These are phyloP conservation scores for Antrodiella citrinella DNA, from an alignment of 768 basidiomycete genomes.

Conservation along the genomic window DNA sequence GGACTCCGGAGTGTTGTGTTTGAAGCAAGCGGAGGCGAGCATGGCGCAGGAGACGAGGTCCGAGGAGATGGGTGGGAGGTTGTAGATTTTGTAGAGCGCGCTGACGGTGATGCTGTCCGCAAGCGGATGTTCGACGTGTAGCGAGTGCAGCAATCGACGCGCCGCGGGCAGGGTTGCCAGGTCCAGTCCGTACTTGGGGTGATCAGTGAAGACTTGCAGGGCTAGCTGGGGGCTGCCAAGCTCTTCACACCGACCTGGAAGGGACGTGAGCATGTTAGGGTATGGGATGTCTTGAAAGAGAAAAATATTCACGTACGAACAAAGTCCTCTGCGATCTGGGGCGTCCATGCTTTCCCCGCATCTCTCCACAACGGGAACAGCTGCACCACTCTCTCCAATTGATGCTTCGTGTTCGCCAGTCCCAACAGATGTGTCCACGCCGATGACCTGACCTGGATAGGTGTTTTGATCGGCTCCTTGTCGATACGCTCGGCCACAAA, in stretches of 20 bases:
- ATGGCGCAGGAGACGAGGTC: slow-evolving; percentile 53
- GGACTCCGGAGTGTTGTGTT: slow-evolving; percentile 27
- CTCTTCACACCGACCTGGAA: slow-evolving; percentile 55
- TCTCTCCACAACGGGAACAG: slow-evolving; percentile 45
- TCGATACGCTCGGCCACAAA: slow-evolving; percentile 35
- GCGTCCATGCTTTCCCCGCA: slow-evolving; percentile 30
- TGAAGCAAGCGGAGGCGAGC: slow-evolving; percentile 47
- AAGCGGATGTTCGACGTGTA: slow-evolving; percentile 40
- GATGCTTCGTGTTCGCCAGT: slow-evolving; percentile 40
- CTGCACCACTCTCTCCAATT: slow-evolving; percentile 38
- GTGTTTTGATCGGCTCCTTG: slow-evolving; percentile 21
- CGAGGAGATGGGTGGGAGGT: slow-evolving; percentile 42
- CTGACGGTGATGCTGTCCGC: slow-evolving; percentile 40
- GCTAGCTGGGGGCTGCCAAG: slow-evolving; percentile 48
- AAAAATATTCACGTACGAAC: slow-evolving; percentile 28
- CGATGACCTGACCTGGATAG: slow-evolving; percentile 33
- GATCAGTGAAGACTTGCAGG: slow-evolving; percentile 53
- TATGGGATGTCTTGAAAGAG: neutral
- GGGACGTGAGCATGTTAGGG: neutral
- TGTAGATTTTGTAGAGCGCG: slow-evolving; percentile 47
- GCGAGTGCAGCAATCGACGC: slow-evolving; percentile 48
- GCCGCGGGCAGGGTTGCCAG: slow-evolving; percentile 41
- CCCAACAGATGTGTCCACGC: slow-evolving; percentile 45
- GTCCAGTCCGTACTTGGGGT: slow-evolving; percentile 48
- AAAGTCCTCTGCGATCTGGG: slow-evolving; percentile 38